phyloP scores from a whole-genome alignment of 176 grass and related monocot genomes.

The Oryza meyeriana region DNA sequence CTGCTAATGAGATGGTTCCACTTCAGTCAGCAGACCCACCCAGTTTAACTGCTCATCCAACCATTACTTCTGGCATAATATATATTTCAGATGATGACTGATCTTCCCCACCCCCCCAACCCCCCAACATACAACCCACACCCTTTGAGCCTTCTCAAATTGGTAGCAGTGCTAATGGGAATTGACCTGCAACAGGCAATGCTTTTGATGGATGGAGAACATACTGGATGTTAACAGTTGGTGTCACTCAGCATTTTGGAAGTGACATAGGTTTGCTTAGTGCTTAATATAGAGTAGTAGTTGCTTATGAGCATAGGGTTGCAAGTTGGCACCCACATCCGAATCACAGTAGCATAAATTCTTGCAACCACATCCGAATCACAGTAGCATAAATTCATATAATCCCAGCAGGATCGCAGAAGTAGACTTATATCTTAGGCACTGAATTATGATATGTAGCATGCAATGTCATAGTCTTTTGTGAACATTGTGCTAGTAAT shows the following conservation, averaged over 20 bases:
- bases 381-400: background rate
- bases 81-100: constrained; percentile 53
- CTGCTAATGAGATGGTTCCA: constrained; percentile 13
- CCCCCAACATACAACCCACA: too few relatives aligned
- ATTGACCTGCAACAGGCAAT: background rate
- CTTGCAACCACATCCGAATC: background rate
- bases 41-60: constrained; percentile 5
- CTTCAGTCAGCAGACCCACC: constrained; percentile 5
- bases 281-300: background rate
- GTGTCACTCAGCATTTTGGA: background rate
- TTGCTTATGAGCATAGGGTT: background rate
- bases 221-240: background rate
- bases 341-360: background rate
- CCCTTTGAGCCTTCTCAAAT: background rate
- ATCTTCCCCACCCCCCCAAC: too few relatives aligned
- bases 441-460: background rate
- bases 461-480: background rate
- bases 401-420: background rate
- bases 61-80: constrained; percentile 6
- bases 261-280: background rate
- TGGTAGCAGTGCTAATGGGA: background rate
- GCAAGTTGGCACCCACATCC: background rate
- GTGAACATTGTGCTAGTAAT: background rate
- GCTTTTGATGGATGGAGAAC: background rate
- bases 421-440: background rate